Conservation (phyloP, 2,329 filamentous ascomycete genomes). For the Diaporthe amygdali region DNA sequence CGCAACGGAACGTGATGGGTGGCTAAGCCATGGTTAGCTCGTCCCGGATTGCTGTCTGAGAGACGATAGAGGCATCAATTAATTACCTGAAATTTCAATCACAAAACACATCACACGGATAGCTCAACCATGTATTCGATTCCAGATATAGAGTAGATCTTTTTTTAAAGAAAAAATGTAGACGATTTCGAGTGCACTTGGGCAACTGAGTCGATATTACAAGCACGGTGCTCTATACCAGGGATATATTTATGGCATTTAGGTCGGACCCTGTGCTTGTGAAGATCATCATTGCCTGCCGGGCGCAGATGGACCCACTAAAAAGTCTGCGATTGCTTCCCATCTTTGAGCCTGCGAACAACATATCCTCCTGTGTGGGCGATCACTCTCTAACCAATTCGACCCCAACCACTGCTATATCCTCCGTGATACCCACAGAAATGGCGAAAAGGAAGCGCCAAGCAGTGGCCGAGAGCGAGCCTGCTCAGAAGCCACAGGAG, state of each 20-base stretch:
- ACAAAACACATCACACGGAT: not conserved
- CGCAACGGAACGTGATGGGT: not conserved
- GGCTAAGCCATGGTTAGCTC: not conserved
- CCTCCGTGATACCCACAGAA: not conserved
- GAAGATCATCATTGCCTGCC: constrained; percentile 7
- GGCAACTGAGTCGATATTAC: too few species aligned
- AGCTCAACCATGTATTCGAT: not conserved
- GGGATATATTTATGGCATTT: not conserved
- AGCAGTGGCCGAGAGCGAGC: constrained; percentile 25
- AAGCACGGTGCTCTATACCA: not conserved
- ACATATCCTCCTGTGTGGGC: not conserved
- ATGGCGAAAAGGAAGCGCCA: constrained; percentile 39
- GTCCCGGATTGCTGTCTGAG: too few species aligned
- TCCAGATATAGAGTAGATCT: not conserved
- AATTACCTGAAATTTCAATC: not conserved
- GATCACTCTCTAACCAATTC: not conserved
- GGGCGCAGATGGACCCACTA: not conserved
- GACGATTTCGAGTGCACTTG: not conserved
- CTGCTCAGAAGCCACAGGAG: constrained; percentile 14
- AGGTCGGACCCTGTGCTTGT: not conserved
- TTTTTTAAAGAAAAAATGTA: too few species aligned
- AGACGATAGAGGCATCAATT: not conserved
- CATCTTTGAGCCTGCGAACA: not conserved
- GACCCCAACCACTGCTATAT: not conserved
- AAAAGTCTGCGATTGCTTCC: constrained; percentile 12